Percentiles rank a stretch among this genome's conserved stretches.
Evolutionary conservation across 106 monocot genomes (phyloP).

Genomic region (Hemerocallis citrina): DNA sequence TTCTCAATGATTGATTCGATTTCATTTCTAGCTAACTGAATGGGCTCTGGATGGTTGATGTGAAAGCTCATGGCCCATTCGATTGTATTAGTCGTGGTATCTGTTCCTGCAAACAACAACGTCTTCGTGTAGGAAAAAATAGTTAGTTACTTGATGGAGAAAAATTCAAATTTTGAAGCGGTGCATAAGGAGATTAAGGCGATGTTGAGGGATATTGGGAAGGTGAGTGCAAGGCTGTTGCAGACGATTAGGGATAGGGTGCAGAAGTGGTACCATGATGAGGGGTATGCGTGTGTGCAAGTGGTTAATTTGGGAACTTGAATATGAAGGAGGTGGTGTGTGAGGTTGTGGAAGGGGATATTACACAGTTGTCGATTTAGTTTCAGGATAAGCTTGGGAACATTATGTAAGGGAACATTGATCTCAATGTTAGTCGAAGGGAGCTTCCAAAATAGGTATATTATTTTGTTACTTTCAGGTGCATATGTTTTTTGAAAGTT

Average conservation of each 20-base stretch:
- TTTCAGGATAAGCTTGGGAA: constrained; percentile 98
- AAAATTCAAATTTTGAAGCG: too few species aligned
- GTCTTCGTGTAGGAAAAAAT: too few species aligned
- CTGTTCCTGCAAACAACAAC: too few species aligned
- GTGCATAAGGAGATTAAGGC: constrained; percentile 64
- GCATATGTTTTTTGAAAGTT: too few species aligned
- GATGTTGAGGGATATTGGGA: constrained; percentile 76
- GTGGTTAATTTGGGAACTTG: constrained; percentile 94
- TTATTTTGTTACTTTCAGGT: too few species aligned
- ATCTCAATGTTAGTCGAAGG: constrained; percentile 57
- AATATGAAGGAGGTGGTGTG: constrained; percentile 94
- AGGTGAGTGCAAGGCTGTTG: constrained; percentile 86
- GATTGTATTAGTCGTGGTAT: too few species aligned
- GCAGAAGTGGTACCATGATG: constrained; percentile 97
- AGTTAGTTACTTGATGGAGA: too few species aligned
- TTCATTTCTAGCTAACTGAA: too few species aligned
- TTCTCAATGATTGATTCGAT: too few species aligned
- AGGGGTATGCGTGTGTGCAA: constrained; percentile 94
- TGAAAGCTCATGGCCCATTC: too few species aligned
- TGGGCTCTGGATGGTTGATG: too few species aligned
- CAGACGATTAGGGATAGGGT: constrained; percentile 89
- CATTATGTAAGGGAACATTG: constrained; percentile 76
- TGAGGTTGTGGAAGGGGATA: constrained; percentile 96
- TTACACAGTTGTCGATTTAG: constrained; percentile 73
- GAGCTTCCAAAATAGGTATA: constrained; percentile 85